Evolutionary conservation across 805 yeast genomes (phyloP).

Genomic region (Scheffersomyces amazonensis): DNA sequence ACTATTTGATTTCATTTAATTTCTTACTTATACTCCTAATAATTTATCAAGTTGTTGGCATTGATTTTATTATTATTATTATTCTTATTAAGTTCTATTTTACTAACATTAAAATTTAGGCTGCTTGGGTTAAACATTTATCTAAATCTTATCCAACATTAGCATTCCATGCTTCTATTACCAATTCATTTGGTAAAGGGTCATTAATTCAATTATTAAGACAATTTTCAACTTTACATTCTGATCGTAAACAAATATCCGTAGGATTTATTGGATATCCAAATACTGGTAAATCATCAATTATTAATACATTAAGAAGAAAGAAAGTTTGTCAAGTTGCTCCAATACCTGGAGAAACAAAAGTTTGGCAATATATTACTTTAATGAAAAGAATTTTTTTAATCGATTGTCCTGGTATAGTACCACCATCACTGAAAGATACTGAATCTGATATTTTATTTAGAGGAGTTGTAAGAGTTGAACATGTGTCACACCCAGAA

Average conservation of each 20-base stretch:
- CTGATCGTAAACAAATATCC: constrained; percentile 92
- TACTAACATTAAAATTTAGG: constrained; percentile 49
- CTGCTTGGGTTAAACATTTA: constrained; percentile 97
- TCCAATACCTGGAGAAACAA: constrained; percentile 98
- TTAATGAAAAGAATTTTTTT: constrained; percentile 92
- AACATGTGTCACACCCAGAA: constrained; percentile 92
- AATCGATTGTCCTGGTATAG: constrained; percentile 98
- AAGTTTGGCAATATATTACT: constrained; percentile 98
- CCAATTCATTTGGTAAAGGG: constrained; percentile 97
- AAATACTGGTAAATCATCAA: constrained; percentile 96
- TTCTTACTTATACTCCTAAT: constrained; percentile 2
- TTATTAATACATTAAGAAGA: constrained; percentile 87
- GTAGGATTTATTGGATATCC: constrained; percentile 98
- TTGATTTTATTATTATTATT: no score
- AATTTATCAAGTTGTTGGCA: no score
- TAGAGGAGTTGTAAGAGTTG: constrained; percentile 98
- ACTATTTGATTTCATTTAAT: background rate
- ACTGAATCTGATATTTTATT: constrained; percentile 87
- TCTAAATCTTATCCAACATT: constrained; percentile 91
- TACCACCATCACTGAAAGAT: constrained; percentile 90
- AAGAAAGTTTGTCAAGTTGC: constrained; percentile 97
- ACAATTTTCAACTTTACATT: constrained; percentile 86
- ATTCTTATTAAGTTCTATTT: no score
- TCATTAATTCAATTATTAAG: constrained; percentile 88
- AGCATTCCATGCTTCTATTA: constrained; percentile 97